Evolutionary conservation across 305 asterid species (phyloP), one percentile per base, ranked within the genome.

Genomic region (Fraxinus greggii): DNA sequence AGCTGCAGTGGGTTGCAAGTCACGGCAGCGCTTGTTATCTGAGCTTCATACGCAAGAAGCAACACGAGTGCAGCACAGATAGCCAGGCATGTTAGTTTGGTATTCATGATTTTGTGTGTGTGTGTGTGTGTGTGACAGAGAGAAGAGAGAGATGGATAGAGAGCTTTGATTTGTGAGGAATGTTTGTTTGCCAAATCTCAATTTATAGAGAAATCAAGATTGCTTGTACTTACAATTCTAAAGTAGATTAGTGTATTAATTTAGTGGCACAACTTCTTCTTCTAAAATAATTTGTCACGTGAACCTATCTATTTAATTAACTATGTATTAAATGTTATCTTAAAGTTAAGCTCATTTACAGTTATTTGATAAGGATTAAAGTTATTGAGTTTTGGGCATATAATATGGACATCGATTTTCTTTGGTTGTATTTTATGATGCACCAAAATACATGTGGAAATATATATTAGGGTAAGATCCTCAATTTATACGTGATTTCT

Each of bases 1-100:
- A 94, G 93, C 90, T 92, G 93, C 86, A 90, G 17, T 0, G 97
- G 95, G 79, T 90, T 90, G 91, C 98, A 94, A 2, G 90, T 91
- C 72, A 89, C 91, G 13, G 89, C 83, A 8, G 90, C 92, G 1
- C 73, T 82, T 67, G 90, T 28, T 7, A 82, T 81, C 36, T 88
- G 84, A 51, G 84, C 70, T 19, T 86, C 86, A 79, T 26, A 54
- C 0, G 79, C 90, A 15, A 80, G 74, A 72, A 92, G 35, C 32
- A 92, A 72, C 67, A 87, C 80, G 61, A 91, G 15, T 8, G 88
- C 35, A 72, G 81, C 89, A 28, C 80, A 76, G 21, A 87, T 33
- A 69, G 91, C 87, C 13, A 90, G 78, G 78, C 4, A 78, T 83
- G 88, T 32, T 69, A 51, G 5, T 77, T 86, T 88, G 84, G 79